Base-by-base conservation (phyloP, 768 basidiomycete genomes). In the Panaeolus papilionaceus region DNA sequence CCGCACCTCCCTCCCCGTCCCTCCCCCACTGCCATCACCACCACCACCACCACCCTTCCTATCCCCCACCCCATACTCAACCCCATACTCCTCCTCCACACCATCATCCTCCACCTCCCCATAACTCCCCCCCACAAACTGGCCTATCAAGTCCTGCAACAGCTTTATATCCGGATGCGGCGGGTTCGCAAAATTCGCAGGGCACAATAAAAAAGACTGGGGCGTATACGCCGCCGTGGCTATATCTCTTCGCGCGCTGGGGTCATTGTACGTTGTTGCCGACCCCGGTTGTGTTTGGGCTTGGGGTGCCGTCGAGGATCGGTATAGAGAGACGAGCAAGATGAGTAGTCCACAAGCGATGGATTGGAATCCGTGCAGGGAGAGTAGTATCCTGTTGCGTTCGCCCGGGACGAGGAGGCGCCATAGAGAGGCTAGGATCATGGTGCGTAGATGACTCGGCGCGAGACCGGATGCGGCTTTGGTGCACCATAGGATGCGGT, bases 401-500 rank as follows among this genome's bases (percentile, higher is more conserved):
- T 85, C 85, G 10, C 75, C 72, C 64, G 83, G 75, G 71, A 80
- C 79, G 70, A 89, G 66, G 73, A 86, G 72, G 71, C 81, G 74
- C 69, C 84, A 83, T 3, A 93, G 79, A 10, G 79, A 77, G 10
- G 80, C 80, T 18, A 92, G 71, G 28, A 90, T 79, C 23, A 87
- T 83, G 9, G 82, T 80, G 18, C 88, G 83, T 62, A 84, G 76
- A 18, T 71, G 71, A 49, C 67, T 68, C 8, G 83, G 80, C 7
- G 79, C 69, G 45, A 80, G 78, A 20, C 82, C 80, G 7, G 81
- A 75, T 0, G 87, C 87, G 9, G 90, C 90, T 69, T 85, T 86
- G 70, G 88, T 87, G 72, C 91, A 92, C 92, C 92, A 94, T 38
- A 90, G 69, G 70, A 84, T 87, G 28, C 92, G 86, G 67, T 88